Base-by-base conservation (phyloP, 2,329 filamentous ascomycete genomes). In the Xylaria sp. region DNA sequence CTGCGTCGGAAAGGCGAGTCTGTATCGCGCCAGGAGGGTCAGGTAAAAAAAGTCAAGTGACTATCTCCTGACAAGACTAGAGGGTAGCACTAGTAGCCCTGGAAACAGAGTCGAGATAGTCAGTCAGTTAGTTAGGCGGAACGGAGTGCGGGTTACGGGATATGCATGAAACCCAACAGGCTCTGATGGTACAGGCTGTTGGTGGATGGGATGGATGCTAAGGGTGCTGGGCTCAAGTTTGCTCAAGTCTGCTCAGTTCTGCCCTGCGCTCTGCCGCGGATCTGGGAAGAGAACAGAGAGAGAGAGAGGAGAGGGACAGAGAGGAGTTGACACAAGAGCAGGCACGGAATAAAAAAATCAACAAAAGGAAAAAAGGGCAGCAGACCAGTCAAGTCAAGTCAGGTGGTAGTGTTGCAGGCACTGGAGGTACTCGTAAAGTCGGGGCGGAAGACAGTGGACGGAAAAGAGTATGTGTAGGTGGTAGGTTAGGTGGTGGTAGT, bases 11-110 rank as follows among this genome's bases (percentile, higher is more conserved):
- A 55, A 52, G 39, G 46, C 18, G 61, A 52, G 37, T 51, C 42
- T n/a, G 61, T 59, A 49, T 62, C 56, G 58, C 62, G 54, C 60
- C 56, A 52, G 54, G 48, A 56, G 54, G 61, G 58, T 57, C 46
- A 59, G 54, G 42, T 52, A 56, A 51, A 53, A 50, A 48, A 59
- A 53, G 61, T 61, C 56, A 23, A 57, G 55, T 50, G 52, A 49
- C 57, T 54, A 59, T 51, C 23, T 13, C 49, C 56, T 59, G 55
- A 59, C 58, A 37, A 57, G 53, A 57, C 59, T 58, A 56, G 54
- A 19, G 18, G 23, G 23, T 30, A 30, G 23, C 23, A 30, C 34
- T 23, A 44, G 52, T 34, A 59, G 46, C 52, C 51, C 56, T 56
- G 39, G 44, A 37, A 52, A 23, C 51, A 46, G 57, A 51, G 49